These are phyloP conservation scores for Simmondsia chinensis DNA, from an alignment of 148 eudicot species.

Conservation along the genomic window DNA sequence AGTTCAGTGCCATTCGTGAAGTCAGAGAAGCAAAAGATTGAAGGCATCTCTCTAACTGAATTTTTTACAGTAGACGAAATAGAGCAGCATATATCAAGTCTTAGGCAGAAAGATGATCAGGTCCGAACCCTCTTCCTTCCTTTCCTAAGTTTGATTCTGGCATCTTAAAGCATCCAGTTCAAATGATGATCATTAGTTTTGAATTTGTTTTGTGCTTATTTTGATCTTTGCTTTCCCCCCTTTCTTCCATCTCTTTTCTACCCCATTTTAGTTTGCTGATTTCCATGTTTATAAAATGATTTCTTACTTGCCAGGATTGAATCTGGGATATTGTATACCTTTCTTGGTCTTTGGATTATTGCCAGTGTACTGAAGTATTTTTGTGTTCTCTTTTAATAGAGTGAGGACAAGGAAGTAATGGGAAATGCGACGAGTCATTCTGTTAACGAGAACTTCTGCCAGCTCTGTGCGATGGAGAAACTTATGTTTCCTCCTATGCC, in stretches of 20 bases:
- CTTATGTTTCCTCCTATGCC: conserved; percentile 54
- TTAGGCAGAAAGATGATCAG: conserved; percentile 37
- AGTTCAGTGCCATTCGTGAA: conserved; percentile 10
- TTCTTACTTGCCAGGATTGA: too few species aligned
- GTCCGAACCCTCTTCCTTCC: conserved; percentile 22
- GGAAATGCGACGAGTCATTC: conserved; percentile 18
- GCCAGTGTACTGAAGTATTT: neutral
- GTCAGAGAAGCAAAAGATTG: conserved; percentile 28
- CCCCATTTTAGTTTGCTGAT: too few species aligned
- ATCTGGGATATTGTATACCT: too few species aligned
- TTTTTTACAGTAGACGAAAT: conserved; percentile 52
- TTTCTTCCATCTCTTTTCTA: too few species aligned
- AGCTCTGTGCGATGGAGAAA: conserved; percentile 45
- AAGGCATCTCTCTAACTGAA: conserved; percentile 57
- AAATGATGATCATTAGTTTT: too few species aligned
- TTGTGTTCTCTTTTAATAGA: conserved; percentile 7
- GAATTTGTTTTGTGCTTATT: too few species aligned
- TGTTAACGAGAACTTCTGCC: conserved; percentile 45
- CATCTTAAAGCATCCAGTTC: too few species aligned
- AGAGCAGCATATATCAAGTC: conserved; percentile 50
- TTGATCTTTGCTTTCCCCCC: too few species aligned
- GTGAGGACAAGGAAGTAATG: conserved; percentile 20
- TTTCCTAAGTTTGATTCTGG: neutral
- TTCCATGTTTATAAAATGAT: too few species aligned
- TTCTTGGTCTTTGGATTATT: neutral